A percentile compares a stretch with the other conserved stretches of the same genome.
These are phyloP conservation scores for Echria macrotheca DNA, from an alignment of 495 filamentous ascomycete genomes.

Conservation along the genomic window DNA sequence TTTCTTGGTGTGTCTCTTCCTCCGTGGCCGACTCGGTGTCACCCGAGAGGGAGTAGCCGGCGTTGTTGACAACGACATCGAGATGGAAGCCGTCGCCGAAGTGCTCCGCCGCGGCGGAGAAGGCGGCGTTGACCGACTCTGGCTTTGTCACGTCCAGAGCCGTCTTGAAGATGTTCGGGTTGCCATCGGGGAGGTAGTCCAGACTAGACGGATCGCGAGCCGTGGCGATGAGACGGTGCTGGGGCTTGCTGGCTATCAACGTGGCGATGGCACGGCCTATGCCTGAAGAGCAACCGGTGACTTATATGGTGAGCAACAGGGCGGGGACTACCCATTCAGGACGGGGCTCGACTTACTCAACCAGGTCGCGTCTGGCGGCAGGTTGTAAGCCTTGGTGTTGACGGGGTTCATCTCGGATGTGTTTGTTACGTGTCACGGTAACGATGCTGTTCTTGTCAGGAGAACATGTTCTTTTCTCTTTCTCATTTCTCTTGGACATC, in stretches of 20 bases:
- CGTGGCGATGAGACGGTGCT: slow-evolving; percentile 47
- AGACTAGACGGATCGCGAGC: slow-evolving; percentile 33
- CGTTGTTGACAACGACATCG: slow-evolving; percentile 55
- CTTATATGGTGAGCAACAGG: slow-evolving; percentile 13
- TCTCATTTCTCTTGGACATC: too few species aligned
- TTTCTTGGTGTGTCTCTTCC: slow-evolving; percentile 33
- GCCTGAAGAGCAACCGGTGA: slow-evolving; percentile 47
- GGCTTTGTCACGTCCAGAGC: slow-evolving; percentile 40
- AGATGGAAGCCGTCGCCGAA: slow-evolving; percentile 35
- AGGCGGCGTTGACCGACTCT: slow-evolving; percentile 35
- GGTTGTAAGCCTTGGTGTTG: slow-evolving; percentile 34
- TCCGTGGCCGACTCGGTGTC: slow-evolving; percentile 42
- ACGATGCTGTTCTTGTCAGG: too few species aligned
- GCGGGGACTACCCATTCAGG: background rate
- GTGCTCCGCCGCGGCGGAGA: slow-evolving; percentile 29
- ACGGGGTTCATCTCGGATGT: slow-evolving; percentile 16
- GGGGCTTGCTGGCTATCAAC: slow-evolving; percentile 31
- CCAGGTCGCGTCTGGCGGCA: slow-evolving; percentile 46
- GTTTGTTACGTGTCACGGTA: too few species aligned
- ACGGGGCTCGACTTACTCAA: slow-evolving; percentile 46
- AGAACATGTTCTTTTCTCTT: too few species aligned
- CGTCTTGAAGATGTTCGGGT: slow-evolving; percentile 38
- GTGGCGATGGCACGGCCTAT: slow-evolving; percentile 43
- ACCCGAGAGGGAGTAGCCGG: slow-evolving; percentile 45
- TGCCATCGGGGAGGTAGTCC: slow-evolving; percentile 31